These are phyloP conservation scores for Gossypium gossypioides DNA, from an alignment of 441 rosid genomes.

Conservation along the genomic window DNA sequence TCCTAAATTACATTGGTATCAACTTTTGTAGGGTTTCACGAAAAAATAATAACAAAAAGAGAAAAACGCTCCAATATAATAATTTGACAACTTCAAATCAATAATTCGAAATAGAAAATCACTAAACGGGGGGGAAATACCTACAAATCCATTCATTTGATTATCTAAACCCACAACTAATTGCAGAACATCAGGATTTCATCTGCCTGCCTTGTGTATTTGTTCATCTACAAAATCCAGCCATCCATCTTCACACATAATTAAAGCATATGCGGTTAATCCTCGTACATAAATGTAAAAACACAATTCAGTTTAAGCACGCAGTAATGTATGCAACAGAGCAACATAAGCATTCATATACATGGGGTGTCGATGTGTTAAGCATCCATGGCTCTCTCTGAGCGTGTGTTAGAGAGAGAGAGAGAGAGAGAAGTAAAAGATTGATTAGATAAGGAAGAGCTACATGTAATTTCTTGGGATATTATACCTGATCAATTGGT, in stretches of 20 bases:
- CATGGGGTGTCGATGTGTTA: neutral
- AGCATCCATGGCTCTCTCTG: neutral
- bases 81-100: neutral
- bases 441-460: slow-evolving; percentile 30
- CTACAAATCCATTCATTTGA: neutral
- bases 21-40: neutral
- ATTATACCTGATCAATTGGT: slow-evolving; percentile 38
- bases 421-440: slow-evolving; percentile 1
- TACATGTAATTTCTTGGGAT: slow-evolving; percentile 28
- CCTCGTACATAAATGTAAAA: neutral
- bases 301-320: neutral
- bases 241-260: neutral
- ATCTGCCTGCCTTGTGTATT: neutral
- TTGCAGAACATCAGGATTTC: neutral
- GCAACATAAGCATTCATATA: neutral
- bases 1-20: neutral
- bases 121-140: neutral
- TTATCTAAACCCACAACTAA: neutral
- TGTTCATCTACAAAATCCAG: neutral
- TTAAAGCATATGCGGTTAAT: neutral
- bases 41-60: neutral
- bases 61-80: neutral
- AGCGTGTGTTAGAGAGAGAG: neutral
- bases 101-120: neutral
- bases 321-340: neutral